These are phyloP conservation scores for Picea sitchensis DNA, from an alignment of 75 land plant species.

Conservation along the genomic window DNA sequence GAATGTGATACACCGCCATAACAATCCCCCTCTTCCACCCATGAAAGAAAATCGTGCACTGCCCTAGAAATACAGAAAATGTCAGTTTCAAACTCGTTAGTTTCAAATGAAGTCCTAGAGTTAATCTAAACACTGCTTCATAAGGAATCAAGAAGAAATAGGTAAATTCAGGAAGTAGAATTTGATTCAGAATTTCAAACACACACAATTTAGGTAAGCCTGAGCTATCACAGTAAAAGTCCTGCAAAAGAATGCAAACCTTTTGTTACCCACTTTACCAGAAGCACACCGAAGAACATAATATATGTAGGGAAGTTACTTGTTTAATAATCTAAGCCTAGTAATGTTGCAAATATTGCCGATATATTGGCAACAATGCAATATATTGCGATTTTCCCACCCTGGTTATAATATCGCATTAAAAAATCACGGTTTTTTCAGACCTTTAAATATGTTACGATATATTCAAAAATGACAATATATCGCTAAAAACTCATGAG, in stretches of 20 bases:
- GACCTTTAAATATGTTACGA: too few relatives aligned
- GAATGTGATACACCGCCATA: constrained; percentile 81
- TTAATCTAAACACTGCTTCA: not conserved
- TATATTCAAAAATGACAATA: too few relatives aligned
- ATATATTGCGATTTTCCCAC: too few relatives aligned
- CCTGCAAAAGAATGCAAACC: not conserved
- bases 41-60: constrained; percentile 95
- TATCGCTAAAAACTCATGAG: too few relatives aligned
- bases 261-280: not conserved
- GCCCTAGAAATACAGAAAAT: constrained; percentile 28
- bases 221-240: not conserved
- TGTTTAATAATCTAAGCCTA: not conserved
- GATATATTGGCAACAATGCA: too few relatives aligned
- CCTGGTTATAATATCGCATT: too few relatives aligned
- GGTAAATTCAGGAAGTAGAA: not conserved
- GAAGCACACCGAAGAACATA: not conserved
- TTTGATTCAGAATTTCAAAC: not conserved
- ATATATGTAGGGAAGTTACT: not conserved
- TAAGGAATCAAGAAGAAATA: not conserved
- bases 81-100: not conserved
- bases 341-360: too few relatives aligned
- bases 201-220: constrained; percentile 5
- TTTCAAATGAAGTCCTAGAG: not conserved
- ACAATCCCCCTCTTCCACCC: constrained; percentile 93
- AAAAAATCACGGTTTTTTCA: too few relatives aligned